A percentile compares a stretch with the other conserved stretches of the same genome.
Evolutionary conservation across 1,284 basidiomycete genomes (phyloP).

Genomic region (Fomitopsis pinicola): DNA sequence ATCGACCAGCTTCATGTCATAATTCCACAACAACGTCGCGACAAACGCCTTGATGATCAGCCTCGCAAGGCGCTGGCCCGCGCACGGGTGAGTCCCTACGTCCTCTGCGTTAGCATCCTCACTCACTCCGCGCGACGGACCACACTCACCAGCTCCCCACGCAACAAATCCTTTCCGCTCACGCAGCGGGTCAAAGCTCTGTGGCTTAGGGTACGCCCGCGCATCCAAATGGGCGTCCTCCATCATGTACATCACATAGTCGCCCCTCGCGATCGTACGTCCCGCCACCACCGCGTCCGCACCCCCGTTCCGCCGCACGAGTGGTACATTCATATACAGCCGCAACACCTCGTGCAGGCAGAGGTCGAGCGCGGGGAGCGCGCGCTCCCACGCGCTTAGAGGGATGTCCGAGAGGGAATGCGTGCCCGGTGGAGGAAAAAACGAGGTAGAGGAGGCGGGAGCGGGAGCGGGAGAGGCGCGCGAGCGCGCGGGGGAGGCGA

Average conservation of each 20-base stretch:
- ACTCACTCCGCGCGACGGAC: too few relatives aligned
- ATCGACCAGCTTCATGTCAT: constrained; percentile 30
- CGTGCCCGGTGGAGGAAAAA: not conserved
- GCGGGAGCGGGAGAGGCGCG: too few relatives aligned
- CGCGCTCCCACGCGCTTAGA: constrained; percentile 32
- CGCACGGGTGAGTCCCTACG: constrained; percentile 28
- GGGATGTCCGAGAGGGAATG: constrained; percentile 18
- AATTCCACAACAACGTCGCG: constrained; percentile 28
- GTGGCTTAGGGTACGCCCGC: constrained; percentile 30
- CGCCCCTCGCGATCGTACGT: constrained; percentile 21
- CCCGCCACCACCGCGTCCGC: constrained; percentile 14
- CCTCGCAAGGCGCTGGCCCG: constrained; percentile 33
- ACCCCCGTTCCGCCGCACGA: constrained; percentile 24
- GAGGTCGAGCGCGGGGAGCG: constrained; percentile 29
- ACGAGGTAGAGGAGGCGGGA: too few relatives aligned
- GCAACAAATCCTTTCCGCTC: constrained; percentile 22
- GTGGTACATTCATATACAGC: constrained; percentile 12
- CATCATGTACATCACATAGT: constrained; percentile 29
- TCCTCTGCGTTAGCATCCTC: not conserved
- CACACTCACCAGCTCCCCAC: constrained; percentile 27
- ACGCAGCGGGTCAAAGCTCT: constrained; percentile 31
- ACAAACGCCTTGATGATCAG: constrained; percentile 33
- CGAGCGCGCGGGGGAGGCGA: not conserved
- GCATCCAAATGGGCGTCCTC: constrained; percentile 30
- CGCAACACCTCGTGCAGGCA: constrained; percentile 33